A percentile compares a stretch with the other conserved stretches of the same genome.
Conservation (phyloP, 2,329 filamentous ascomycete species). For the Aspergillus sp. region DNA sequence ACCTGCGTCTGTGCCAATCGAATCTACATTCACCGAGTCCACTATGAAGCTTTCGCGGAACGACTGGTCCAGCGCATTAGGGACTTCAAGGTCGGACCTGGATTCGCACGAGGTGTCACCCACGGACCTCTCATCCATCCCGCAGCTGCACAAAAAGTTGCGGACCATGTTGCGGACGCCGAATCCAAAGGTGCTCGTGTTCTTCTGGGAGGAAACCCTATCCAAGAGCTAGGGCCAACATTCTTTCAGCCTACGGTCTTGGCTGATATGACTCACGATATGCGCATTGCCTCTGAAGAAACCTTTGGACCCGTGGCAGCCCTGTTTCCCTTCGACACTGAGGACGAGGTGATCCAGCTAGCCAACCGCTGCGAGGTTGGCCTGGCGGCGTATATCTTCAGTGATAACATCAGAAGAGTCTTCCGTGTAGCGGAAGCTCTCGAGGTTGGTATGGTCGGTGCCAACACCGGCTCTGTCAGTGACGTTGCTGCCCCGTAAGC, state of each 20-base stretch:
- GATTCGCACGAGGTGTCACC: neutral
- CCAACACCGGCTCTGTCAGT: constrained; percentile 11
- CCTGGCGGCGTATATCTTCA: constrained; percentile 8
- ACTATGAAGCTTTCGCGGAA: neutral
- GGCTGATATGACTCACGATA: constrained; percentile 4
- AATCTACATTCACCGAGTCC: neutral
- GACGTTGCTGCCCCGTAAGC: constrained; percentile 4
- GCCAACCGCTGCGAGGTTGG: constrained; percentile 5
- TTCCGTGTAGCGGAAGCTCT: constrained; percentile 1
- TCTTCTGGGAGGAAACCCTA: neutral
- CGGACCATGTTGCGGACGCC: neutral
- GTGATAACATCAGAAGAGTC: constrained; percentile 2
- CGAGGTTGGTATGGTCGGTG: constrained; percentile 9
- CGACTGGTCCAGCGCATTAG: neutral
- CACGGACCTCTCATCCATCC: neutral
- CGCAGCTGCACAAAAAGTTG: neutral
- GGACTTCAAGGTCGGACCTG: too few relatives aligned
- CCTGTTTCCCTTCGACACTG: constrained; percentile 4
- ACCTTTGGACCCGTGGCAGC: constrained; percentile 9
- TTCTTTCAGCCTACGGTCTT: constrained; percentile 11
- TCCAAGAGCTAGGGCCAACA: too few relatives aligned
- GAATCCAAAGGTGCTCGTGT: neutral
- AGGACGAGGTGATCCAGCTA: constrained; percentile 3
- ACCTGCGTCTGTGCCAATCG: neutral
- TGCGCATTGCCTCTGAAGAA: constrained; percentile 8